Conservation (phyloP, 495 filamentous ascomycete species). For the Annulohypoxylon nitens region DNA sequence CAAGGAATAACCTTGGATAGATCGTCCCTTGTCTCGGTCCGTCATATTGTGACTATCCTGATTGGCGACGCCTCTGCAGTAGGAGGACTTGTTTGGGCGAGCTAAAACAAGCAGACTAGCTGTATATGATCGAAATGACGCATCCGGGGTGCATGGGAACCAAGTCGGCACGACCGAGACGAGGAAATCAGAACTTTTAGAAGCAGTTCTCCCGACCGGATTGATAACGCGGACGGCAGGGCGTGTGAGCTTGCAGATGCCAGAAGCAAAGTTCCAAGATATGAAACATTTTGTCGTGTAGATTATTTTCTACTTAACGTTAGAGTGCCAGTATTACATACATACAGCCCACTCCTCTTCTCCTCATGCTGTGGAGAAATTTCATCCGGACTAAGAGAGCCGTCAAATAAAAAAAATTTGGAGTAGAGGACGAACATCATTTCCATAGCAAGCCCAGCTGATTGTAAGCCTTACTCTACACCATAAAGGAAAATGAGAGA, state of each 20-base stretch:
- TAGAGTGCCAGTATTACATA: constrained; percentile 27
- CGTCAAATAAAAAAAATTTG: constrained; percentile 11
- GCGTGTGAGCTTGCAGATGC: constrained; percentile 26
- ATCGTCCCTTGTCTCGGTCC: constrained; percentile 43
- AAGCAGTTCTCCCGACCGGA: constrained; percentile 34
- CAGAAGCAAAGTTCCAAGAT: constrained; percentile 25
- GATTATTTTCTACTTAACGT: constrained; percentile 25
- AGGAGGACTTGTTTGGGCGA: constrained; percentile 33
- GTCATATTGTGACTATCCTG: constrained; percentile 33
- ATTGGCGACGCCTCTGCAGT: constrained; percentile 39
- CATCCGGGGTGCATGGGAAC: constrained; percentile 46
- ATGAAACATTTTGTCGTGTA: constrained; percentile 11
- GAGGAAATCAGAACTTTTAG: constrained; percentile 27
- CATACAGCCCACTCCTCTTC: constrained; percentile 28
- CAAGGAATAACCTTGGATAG: constrained; percentile 42
- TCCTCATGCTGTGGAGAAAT: constrained; percentile 28
- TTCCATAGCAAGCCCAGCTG: constrained; percentile 21
- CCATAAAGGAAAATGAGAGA: constrained; percentile 11
- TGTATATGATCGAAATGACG: constrained; percentile 45
- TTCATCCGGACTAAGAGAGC: constrained; percentile 11
- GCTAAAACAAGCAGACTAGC: constrained; percentile 30
- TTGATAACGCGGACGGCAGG: constrained; percentile 27
- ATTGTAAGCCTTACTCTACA: neutral
- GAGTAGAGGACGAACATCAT: constrained; percentile 29
- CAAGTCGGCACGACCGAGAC: constrained; percentile 43